Evolutionary conservation across 805 yeast species (phyloP).

Genomic region (Grigorovia humatica): DNA sequence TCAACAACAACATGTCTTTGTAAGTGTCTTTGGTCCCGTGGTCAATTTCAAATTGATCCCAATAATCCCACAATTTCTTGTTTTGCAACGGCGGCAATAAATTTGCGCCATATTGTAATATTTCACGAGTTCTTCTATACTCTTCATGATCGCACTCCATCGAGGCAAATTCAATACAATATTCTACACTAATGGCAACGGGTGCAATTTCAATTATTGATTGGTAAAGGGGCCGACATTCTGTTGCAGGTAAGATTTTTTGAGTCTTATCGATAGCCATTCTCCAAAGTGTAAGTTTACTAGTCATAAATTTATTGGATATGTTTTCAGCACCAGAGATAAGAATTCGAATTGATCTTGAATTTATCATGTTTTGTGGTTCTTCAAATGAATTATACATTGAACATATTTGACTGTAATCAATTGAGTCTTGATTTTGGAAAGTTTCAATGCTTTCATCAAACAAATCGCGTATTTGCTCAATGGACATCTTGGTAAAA

Average conservation of each 20-base stretch:
- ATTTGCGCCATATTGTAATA: slow-evolving; percentile 47
- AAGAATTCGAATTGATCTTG: slow-evolving; percentile 41
- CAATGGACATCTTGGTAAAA: slow-evolving; percentile 28
- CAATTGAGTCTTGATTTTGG: slow-evolving; percentile 30
- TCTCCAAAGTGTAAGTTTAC: slow-evolving; percentile 35
- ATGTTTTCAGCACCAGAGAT: slow-evolving; percentile 29
- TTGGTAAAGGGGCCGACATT: slow-evolving; percentile 41
- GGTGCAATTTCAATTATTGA: slow-evolving; percentile 41
- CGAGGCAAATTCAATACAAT: slow-evolving; percentile 45
- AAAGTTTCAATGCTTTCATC: slow-evolving; percentile 52
- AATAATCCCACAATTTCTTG: slow-evolving; percentile 44
- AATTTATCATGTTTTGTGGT: slow-evolving; percentile 36
- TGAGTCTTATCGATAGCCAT: slow-evolving; percentile 33
- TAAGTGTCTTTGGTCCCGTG: slow-evolving; percentile 62
- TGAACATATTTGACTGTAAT: slow-evolving; percentile 39
- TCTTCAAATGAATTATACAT: slow-evolving; percentile 57
- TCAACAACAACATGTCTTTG: slow-evolving; percentile 60
- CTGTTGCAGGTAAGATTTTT: slow-evolving; percentile 32
- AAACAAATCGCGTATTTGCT: slow-evolving; percentile 60
- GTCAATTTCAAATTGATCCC: slow-evolving; percentile 67
- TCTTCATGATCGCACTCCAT: slow-evolving; percentile 49
- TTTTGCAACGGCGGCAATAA: slow-evolving; percentile 29
- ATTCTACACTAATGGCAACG: slow-evolving; percentile 30
- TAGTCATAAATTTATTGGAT: slow-evolving; percentile 11
- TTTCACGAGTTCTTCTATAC: slow-evolving; percentile 47